These are phyloP conservation scores for Eucalyptus sp. DNA, from an alignment of 345 rosid species.

Conservation along the genomic window DNA sequence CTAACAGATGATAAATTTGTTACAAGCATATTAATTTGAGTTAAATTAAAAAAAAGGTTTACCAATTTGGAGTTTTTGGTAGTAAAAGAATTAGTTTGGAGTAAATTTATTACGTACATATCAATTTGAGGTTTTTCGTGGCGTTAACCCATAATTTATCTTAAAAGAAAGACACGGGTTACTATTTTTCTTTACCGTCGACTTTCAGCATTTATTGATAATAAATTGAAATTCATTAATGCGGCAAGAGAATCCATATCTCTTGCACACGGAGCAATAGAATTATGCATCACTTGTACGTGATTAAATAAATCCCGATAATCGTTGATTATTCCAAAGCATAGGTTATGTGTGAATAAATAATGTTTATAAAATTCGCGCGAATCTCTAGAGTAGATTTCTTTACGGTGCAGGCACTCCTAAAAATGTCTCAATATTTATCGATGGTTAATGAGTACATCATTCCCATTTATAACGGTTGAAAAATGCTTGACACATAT, in stretches of 20 bases:
- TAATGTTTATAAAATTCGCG: neutral
- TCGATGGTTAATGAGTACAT: no score
- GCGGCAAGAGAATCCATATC: neutral
- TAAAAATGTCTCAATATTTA: neutral
- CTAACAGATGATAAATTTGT: no score
- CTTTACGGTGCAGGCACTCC: fast-evolving
- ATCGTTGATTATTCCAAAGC: neutral
- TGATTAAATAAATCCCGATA: neutral
- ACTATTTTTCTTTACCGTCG: fast-evolving
- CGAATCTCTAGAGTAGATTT: neutral
- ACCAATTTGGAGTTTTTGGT: no score
- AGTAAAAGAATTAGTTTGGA: fast-evolving
- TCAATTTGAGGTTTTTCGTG: fast-evolving
- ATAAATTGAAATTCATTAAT: neutral
- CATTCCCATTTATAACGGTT: no score
- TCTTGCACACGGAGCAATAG: fast-evolving
- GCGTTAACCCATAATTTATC: no score
- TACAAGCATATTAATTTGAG: no score
- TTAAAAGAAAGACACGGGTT: no score
- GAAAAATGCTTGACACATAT: no score
- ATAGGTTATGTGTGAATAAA: neutral
- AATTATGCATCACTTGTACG: neutral
- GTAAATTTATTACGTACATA: no score
- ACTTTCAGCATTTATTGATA: fast-evolving
- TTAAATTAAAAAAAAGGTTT: no score